phyloP scores from a whole-genome alignment of 352 stramenopile genomes.

The Phytophthora cactorum region DNA sequence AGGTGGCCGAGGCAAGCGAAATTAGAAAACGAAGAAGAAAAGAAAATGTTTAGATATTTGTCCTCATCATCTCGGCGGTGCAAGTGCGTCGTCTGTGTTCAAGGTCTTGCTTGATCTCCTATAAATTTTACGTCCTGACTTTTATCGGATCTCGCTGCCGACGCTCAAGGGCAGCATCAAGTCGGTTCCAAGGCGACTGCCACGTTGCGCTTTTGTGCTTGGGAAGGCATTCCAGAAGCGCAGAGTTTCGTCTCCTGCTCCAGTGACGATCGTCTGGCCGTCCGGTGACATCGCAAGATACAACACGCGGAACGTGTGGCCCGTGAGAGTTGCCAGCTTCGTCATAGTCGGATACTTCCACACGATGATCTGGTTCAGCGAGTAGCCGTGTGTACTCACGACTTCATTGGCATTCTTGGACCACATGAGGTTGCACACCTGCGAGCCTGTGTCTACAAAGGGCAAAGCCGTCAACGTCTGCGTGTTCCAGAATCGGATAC shows the following conservation, averaged over 20 bases:
- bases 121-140: background rate
- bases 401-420: conserved; percentile 98
- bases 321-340: conserved; percentile 96
- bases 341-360: conserved; percentile 97
- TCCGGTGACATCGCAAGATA: conserved; percentile 98
- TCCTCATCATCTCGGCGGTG: conserved; percentile 18
- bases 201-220: conserved; percentile 61
- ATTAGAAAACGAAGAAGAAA: conserved; percentile 37
- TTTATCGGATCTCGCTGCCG: conserved; percentile 70
- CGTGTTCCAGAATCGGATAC: conserved; percentile 98
- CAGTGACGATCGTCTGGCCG: conserved; percentile 97
- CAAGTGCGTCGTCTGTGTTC: conserved; percentile 7
- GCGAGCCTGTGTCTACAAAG: conserved; percentile 95
- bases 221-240: conserved; percentile 99
- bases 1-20: conserved; percentile 37
- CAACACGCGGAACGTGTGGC: conserved; percentile 96
- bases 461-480: conserved; percentile 89
- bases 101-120: conserved; percentile 10
- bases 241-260: conserved; percentile 97
- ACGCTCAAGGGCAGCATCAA: conserved; percentile 65
- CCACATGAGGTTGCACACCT: conserved; percentile 98
- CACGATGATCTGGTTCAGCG: conserved; percentile 97
- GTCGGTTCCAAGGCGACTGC: conserved; percentile 56
- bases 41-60: conserved; percentile 45
- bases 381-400: conserved; percentile 99